A percentile compares a stretch with the other conserved stretches of the same genome.
Conservation (phyloP, 257 asterid genomes). For the Haberlea rhodopensis region DNA sequence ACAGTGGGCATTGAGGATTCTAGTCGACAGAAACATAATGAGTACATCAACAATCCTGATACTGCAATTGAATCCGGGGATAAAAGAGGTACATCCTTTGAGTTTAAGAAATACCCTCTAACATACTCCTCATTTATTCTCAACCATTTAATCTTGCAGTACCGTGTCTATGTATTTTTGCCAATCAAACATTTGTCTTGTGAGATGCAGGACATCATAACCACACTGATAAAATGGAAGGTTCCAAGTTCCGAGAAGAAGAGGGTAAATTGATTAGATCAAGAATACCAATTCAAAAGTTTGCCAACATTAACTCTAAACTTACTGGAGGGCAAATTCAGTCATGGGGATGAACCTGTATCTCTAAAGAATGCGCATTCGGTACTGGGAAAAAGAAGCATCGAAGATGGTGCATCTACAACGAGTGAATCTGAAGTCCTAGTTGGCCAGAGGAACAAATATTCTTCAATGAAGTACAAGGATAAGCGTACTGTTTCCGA, state of each 20-base stretch:
- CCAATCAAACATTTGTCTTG: not conserved
- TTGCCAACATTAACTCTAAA: constrained; percentile 34
- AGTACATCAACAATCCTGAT: not conserved
- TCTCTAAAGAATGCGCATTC: constrained; percentile 43
- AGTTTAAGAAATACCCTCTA: not conserved
- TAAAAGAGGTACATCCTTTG: constrained; percentile 26
- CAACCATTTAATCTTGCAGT: not conserved
- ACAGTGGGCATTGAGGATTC: constrained; percentile 39
- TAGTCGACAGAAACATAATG: constrained; percentile 30
- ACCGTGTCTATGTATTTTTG: not conserved
- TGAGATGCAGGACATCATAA: constrained; percentile 34
- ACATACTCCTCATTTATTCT: not conserved
- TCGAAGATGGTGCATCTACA: constrained; percentile 40
- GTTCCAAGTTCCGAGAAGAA: constrained; percentile 37
- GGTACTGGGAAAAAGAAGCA: constrained; percentile 48
- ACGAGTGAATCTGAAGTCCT: constrained; percentile 42
- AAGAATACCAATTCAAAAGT: constrained; percentile 33
- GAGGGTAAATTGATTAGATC: constrained; percentile 36
- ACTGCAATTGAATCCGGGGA: constrained; percentile 31
- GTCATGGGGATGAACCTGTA: constrained; percentile 38
- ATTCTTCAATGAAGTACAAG: constrained; percentile 31
- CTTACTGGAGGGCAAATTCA: constrained; percentile 24
- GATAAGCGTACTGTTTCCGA: constrained; percentile 37
- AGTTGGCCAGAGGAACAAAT: constrained; percentile 41
- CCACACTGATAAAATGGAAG: constrained; percentile 41